A percentile compares a stretch with the other conserved stretches of the same genome.
phyloP scores from a whole-genome alignment of 2,329 filamentous ascomycete species.

The Fusarium sororula region DNA sequence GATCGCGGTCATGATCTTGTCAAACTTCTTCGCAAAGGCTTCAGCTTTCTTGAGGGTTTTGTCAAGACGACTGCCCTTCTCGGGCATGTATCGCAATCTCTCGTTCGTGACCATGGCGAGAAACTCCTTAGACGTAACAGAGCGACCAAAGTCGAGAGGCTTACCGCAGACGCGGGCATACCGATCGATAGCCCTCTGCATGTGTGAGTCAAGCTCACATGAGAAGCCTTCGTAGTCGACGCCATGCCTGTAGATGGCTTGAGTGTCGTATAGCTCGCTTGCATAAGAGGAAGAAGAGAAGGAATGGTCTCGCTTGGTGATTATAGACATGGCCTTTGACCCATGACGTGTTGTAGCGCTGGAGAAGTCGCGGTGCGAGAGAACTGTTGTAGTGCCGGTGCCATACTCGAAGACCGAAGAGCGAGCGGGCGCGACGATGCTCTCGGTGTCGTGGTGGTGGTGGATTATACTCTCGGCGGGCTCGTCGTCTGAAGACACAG shows the following conservation, averaged over 20 bases:
- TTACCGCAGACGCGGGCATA: neutral
- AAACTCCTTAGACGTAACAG: neutral
- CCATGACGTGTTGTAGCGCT: neutral
- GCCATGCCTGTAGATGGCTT: neutral
- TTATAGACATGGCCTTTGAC: neutral
- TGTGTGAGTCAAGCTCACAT: neutral
- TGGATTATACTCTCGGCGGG: neutral
- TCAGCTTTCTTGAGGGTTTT: neutral
- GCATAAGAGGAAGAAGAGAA: neutral
- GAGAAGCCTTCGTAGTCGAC: neutral
- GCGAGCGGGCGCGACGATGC: neutral
- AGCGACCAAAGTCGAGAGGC: neutral
- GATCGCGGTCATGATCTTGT: neutral
- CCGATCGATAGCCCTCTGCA: neutral
- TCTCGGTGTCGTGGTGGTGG: neutral
- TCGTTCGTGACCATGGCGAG: neutral
- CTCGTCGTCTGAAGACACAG: neutral
- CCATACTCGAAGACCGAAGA: neutral
- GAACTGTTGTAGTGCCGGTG: neutral
- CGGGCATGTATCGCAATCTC: neutral
- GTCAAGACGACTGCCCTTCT: neutral
- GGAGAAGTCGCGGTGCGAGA: neutral
- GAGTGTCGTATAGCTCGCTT: neutral
- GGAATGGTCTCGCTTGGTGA: neutral
- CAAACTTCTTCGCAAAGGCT: neutral